phyloP scores from a whole-genome alignment of 2,329 filamentous ascomycete species.

The Aschersonia sp. region DNA sequence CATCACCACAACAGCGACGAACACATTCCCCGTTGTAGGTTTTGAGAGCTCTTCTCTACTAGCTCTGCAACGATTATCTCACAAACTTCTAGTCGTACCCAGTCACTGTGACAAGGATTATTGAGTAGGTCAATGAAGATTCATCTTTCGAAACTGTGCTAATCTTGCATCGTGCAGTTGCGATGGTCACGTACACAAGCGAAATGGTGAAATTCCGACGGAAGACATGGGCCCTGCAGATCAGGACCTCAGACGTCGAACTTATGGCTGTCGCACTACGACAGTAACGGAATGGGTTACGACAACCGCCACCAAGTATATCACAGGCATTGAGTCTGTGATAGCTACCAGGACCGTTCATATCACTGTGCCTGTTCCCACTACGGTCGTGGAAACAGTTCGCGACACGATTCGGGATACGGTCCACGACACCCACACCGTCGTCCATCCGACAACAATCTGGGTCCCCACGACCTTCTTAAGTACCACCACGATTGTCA shows the following conservation, averaged over 20 bases:
- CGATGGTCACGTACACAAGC: not conserved
- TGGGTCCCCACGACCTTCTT: conserved; percentile 7
- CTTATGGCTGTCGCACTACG: conserved; percentile 5
- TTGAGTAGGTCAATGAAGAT: conserved; percentile 5
- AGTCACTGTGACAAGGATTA: conserved; percentile 7
- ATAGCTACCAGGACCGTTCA: conserved; percentile 5
- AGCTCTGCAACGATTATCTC: not conserved
- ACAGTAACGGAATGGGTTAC: conserved; percentile 10
- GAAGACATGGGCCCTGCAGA: not conserved
- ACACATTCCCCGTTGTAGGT: conserved; percentile 6
- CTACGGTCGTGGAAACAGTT: not conserved
- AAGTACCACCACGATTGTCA: conserved; percentile 1
- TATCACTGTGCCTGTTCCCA: conserved; percentile 3
- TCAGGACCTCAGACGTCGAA: not conserved
- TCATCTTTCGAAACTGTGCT: not conserved
- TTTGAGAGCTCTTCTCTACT: not conserved
- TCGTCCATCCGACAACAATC: conserved; percentile 5
- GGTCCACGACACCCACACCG: conserved; percentile 2
- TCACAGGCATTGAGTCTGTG: conserved; percentile 5
- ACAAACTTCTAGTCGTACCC: conserved; percentile 9
- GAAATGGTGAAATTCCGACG: not conserved
- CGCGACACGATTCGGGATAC: not conserved
- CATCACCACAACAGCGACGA: conserved; percentile 7
- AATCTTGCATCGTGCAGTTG: not conserved
- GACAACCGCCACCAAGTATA: conserved; percentile 5